Evolutionary conservation across 2,329 filamentous ascomycete species (phyloP).

Genomic region (Colletotrichum tanaceti): DNA sequence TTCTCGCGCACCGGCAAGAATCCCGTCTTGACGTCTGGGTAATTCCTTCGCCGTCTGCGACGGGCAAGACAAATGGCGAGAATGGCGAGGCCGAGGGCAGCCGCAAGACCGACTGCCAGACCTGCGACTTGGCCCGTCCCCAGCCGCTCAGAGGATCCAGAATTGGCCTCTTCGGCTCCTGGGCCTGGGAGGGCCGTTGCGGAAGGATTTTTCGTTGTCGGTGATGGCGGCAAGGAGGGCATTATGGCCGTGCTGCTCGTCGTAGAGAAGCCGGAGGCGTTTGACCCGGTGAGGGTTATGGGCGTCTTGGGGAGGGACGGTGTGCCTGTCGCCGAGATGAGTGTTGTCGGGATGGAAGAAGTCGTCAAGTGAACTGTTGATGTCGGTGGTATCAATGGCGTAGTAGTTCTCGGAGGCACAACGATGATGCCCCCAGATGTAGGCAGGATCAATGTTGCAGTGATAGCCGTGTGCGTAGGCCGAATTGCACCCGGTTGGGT

Average conservation of each 20-base stretch:
- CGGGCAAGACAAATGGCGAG: conserved; percentile 60
- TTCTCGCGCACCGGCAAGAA: conserved; percentile 53
- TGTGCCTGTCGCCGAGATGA: conserved; percentile 29
- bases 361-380: conserved; percentile 31
- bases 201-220: conserved; percentile 19
- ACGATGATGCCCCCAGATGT: conserved; percentile 52
- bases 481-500: conserved; percentile 60
- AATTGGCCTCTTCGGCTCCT: conserved; percentile 28
- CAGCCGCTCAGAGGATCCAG: conserved; percentile 27
- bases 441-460: conserved; percentile 64
- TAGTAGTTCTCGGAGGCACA: conserved; percentile 40
- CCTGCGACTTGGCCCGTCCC: conserved; percentile 39
- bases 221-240: conserved; percentile 25
- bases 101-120: conserved; percentile 38
- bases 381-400: conserved; percentile 27
- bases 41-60: conserved; percentile 55
- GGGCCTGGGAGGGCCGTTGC: conserved; percentile 26
- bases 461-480: conserved; percentile 69
- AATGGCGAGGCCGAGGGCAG: conserved; percentile 55
- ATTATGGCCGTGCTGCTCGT: conserved; percentile 23
- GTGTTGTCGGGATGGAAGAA: conserved; percentile 35
- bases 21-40: conserved; percentile 51
- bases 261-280: conserved; percentile 30
- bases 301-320: conserved; percentile 27
- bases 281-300: conserved; percentile 36